Base-by-base conservation (phyloP, 805 yeast genomes). In the Zygosaccharomyces lentus region DNA sequence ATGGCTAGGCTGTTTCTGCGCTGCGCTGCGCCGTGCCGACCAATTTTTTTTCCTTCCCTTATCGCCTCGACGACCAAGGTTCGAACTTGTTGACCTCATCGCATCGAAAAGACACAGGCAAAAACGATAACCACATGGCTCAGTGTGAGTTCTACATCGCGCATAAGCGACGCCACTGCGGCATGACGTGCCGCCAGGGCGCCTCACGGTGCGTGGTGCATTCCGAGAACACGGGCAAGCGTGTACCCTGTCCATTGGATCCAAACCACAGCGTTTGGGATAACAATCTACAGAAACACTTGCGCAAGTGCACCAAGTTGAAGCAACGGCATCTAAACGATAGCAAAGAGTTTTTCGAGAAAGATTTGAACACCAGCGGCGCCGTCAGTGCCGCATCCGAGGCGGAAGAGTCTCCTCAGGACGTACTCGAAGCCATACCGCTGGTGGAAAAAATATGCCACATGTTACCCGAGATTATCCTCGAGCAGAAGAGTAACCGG, bases 171-270 rank as follows among this genome's bases (percentile, higher is more conserved):
- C 53, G 68, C 39, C 47, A 50, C 36, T 64, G 68, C 40, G 68
- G 66, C 7, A 64, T 64, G 68, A 57, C 62, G 3, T 47, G 66
- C 12, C 34, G 46, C 2, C 23, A 43, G 1, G 54, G 45, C 16
- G 30, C 48, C 7, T 15, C 30, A 13, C 58, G 51, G 36, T 89
- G 96, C 90, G 81, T 89, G 2, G 84, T 90, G 5, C 89, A 85
- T 63, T 19, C 66, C 80, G 7, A 75, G 73, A 42, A 30, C 19
- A n/a, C 46, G 5, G 29, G 16, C 2, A 24, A 25, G 19, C 50
- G 95, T 46, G 73, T 88, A 0, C 78, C 81, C 6, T 88, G 96
- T 65, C 88, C 96, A 0, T 59, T 82, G 24, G 95, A 87, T 62
- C 79, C 83, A 1, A 73, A 77, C 2, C 96, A 88, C 61, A 75